These are phyloP conservation scores for Diplodia sapinea DNA, from an alignment of 2,329 filamentous ascomycete species.

Conservation along the genomic window DNA sequence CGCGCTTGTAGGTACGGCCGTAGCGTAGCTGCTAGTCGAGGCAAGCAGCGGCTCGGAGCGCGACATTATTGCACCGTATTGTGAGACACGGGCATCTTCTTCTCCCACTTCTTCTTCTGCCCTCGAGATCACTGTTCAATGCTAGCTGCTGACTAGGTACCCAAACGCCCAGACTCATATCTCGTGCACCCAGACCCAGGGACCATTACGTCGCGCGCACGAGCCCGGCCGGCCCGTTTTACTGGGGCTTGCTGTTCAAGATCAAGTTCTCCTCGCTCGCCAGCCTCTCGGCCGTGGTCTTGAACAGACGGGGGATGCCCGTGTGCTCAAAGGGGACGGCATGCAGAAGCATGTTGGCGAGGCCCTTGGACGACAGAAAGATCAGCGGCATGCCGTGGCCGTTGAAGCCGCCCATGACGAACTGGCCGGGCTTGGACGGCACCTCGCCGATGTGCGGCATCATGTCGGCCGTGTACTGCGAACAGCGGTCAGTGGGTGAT, in stretches of 20 bases:
- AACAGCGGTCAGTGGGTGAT: slow-evolving; percentile 47
- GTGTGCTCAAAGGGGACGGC: slow-evolving; percentile 44
- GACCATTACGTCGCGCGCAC: too few relatives aligned
- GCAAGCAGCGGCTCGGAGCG: not conserved
- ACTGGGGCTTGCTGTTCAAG: slow-evolving; percentile 26
- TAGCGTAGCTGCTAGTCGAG: not conserved
- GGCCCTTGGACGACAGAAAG: slow-evolving; percentile 49
- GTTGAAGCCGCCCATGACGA: slow-evolving; percentile 57
- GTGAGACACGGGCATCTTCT: too few relatives aligned
- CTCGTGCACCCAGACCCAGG: not conserved
- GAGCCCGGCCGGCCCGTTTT: too few relatives aligned
- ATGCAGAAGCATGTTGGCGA: slow-evolving; percentile 51
- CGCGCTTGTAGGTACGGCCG: slow-evolving; percentile 17
- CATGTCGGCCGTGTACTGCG: slow-evolving; percentile 48
- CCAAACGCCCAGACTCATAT: not conserved
- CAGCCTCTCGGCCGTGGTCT: slow-evolving; percentile 43
- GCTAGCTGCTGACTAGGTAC: not conserved
- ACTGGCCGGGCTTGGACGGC: slow-evolving; percentile 49
- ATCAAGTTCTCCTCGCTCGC: slow-evolving; percentile 23
- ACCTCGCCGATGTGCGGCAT: slow-evolving; percentile 54
- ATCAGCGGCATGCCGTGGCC: slow-evolving; percentile 60
- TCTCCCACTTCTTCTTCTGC: not conserved
- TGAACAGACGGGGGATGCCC: slow-evolving; percentile 48
- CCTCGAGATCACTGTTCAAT: too few relatives aligned
- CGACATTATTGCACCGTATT: not conserved